Evolutionary conservation across 805 yeast species (phyloP), one percentile per base, ranked within the genome.

Genomic region (Ogataea siamensis): DNA sequence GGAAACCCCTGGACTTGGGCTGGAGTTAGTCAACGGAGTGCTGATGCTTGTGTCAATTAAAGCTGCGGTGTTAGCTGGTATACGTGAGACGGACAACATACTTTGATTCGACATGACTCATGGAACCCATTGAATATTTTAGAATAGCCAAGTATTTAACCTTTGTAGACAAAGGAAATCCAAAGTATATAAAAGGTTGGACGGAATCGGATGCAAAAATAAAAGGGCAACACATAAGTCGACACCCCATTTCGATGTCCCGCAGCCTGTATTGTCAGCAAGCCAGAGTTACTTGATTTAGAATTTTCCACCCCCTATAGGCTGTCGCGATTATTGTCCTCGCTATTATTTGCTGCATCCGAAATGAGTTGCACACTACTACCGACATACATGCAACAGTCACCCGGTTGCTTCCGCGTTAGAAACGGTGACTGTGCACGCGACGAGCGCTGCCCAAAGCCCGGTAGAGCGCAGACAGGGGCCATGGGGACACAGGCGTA

Each of bases 1-100:
- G 16, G 49, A 43, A 10, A 42, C 29, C 16, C 42, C 42, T 4
- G 42, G 39, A 14, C 39, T 26, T 11, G 51, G 44, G 11, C 42
- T 39, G 15, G 47, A 17, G 3, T 36, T 39, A 3, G 41, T 34
- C 21, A 45, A 27, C 27, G 41, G 37, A 12, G 45, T 34, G 24
- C 33, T 37, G 11, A 37, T 37, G 22, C 40, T 37, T 21, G 40
- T 37, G 21, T 37, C 40, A 31, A 20, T 24, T 15, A 37, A 22
- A 19, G 40, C 40, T 30, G 32, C 10, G 15, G 9, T 7, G 35
- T 37, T 37, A 37, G 40, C 7, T 14, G 13, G n/a, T 19, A 9
- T 3, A 11, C 17, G 13, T 7, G 14, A 13, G 26, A 18, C 8
- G 7, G 12, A 19, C 15, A 25, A 37, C 40, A 26, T 37, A 37